Evolutionary conservation across 345 rosid genomes (phyloP), one percentile per base, ranked within the genome.

Genomic region (Rhizophora apiculata): DNA sequence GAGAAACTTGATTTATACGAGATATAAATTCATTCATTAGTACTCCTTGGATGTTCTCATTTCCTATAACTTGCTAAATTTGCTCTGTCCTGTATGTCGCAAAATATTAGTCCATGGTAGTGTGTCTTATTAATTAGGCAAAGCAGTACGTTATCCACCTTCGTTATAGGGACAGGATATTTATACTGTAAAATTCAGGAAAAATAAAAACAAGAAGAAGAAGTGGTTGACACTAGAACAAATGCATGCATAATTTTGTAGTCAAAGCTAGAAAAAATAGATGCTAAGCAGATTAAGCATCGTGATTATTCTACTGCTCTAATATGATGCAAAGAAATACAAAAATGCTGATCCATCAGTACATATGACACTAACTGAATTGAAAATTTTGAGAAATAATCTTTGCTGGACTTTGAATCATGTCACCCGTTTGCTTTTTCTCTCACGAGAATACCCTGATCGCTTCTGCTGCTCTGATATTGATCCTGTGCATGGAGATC

Each of bases 391-490:
- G 34, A 71, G 72, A 76, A 80, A 84, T 90, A 68, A 81, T 90
- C 99, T 76, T 90, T 88, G 81, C 69, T 85, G 32, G 87, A 69
- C 58, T 80, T 78, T 73, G 72, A 79, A 69, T 85, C 85, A 64
- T 72, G 90, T 24, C 24, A 24, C 24, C 24, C 24, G 24, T 24
- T 24, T 24, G 24, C 24, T 24, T 24, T 90, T 89, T 77, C 81
- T 79, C 61, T 85, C 95, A 65, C 85, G 89, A 64, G 85, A 62
- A 76, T 80, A 84, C 57, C 51, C 76, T 13, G 71, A 48, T 54
- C 76, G 88, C 78, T 82, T 85, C 60, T 80, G 90, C 76, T 78
- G 85, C 70, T 81, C 97, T 46, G 64, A 61, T 75, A 78, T 59
- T 46, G 73, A 80, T 78, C 76, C 66, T 73, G 57, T 63, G 79